Evolutionary conservation across 2,329 filamentous ascomycete genomes (phyloP), one percentile per base, ranked within the genome.

Genomic region (Alternaria solani): DNA sequence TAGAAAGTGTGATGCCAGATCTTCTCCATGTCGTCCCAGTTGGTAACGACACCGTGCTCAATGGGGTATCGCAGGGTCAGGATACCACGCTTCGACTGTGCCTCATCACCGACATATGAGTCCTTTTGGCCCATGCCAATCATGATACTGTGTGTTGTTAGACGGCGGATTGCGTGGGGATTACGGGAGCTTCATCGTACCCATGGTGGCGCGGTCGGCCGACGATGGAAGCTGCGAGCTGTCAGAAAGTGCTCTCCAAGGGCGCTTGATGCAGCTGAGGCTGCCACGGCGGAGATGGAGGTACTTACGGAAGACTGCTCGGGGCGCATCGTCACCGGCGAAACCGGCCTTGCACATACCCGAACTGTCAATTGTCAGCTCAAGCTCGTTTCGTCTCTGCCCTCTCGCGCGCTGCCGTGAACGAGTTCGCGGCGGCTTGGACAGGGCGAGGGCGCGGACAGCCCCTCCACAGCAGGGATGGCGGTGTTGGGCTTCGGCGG

Each of bases 331-430:
- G 82, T 99, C 95, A 93, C 95, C 95, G 88, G 95, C 95, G 87
- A 99, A 99, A 94, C 95, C 95, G 91, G 95, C 95, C 89, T 99
- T 99, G 88, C 95, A 99, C 95, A 99, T 98, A 90, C 95, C 95
- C 86, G 95, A 98, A 91, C 94, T 98, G 83, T 68, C 79, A 66
- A 65, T 59, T 57, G 78, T 81, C 74, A 81, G 78, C 69, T 71
- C 63, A 60, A 38, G 64, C 75, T 69, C 69, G 71, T 72, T 42
- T 46, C 53, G 65, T 65, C 56, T 61, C 23, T 52, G 51, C 63
- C 38, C 38, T 58, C 56, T 64, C 64, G 64, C 57, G 66, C 68
- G 65, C 64, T 67, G 69, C 69, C 66, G 67, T 65, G 39, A 65
- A 62, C 68, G 59, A 51, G 39, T 48, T 65, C 58, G 69, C 64